Evolutionary conservation across 2,329 filamentous ascomycete species (phyloP).

Genomic region (Dothideomycetes sp.): DNA sequence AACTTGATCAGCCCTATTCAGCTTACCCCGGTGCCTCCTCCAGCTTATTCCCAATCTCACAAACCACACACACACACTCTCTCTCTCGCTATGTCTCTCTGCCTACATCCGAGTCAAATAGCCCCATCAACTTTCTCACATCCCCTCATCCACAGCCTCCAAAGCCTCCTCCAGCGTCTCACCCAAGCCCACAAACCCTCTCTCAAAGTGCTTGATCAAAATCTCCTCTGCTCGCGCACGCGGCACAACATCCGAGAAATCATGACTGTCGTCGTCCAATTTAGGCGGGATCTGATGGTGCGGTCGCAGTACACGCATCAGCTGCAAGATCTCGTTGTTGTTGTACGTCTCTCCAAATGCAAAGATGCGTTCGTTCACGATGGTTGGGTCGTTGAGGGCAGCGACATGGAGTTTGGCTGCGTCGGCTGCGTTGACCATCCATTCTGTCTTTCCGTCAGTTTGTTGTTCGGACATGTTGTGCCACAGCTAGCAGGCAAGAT

Average conservation of each 20-base stretch:
- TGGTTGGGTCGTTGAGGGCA: slow-evolving; percentile 34
- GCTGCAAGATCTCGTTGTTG: slow-evolving; percentile 32
- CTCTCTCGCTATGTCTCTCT: no score
- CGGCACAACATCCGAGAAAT: not conserved
- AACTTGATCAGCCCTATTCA: no score
- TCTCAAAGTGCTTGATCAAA: not conserved
- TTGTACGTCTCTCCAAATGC: slow-evolving; percentile 38
- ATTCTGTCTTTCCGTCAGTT: no score
- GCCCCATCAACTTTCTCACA: no score
- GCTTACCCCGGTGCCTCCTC: no score
- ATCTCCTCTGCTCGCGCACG: not conserved
- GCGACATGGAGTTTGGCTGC: slow-evolving; percentile 41
- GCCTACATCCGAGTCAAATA: no score
- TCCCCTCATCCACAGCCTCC: no score
- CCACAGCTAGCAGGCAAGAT: no score
- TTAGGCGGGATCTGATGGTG: not conserved
- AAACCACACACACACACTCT: no score
- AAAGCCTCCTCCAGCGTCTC: not conserved
- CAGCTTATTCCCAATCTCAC: no score
- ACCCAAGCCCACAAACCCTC: not conserved
- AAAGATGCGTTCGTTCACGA: slow-evolving; percentile 42
- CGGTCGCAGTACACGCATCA: slow-evolving; percentile 21
- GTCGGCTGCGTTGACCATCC: slow-evolving; percentile 28
- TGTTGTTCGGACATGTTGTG: no score
- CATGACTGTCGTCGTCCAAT: not conserved